phyloP scores from a whole-genome alignment of 257 asterid genomes.

The Nicotiana tomentosiformis region DNA sequence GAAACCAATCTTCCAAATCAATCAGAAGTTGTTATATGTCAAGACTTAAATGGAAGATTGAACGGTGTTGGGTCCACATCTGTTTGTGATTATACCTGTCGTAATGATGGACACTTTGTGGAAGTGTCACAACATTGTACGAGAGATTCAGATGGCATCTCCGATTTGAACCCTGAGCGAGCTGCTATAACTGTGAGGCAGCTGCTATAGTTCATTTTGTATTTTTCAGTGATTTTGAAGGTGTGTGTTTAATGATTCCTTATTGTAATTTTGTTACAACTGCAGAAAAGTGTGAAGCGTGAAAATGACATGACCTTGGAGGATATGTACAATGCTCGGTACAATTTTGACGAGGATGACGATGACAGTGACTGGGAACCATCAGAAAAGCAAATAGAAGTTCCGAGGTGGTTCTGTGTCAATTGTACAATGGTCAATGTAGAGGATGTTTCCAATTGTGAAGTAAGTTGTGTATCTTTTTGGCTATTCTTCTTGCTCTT shows the following conservation, averaged over 20 bases:
- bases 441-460: slow-evolving; percentile 48
- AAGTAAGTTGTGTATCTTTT: slow-evolving; percentile 34
- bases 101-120: slow-evolving; percentile 11
- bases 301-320: slow-evolving; percentile 56
- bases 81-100: slow-evolving; percentile 16
- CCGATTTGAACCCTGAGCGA: slow-evolving; percentile 4
- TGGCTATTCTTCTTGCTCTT: background rate
- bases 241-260: slow-evolving; percentile 7
- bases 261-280: slow-evolving; percentile 8
- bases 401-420: slow-evolving; percentile 81
- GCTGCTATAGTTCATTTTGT: background rate
- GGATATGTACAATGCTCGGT: slow-evolving; percentile 60
- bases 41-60: slow-evolving; percentile 11
- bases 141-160: slow-evolving; percentile 16
- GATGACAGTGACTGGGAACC: slow-evolving; percentile 72
- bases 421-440: slow-evolving; percentile 82
- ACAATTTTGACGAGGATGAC: slow-evolving; percentile 60
- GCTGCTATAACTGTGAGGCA: slow-evolving; percentile 19
- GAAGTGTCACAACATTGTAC: slow-evolving; percentile 10
- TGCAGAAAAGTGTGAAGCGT: slow-evolving; percentile 50
- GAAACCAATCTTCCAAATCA: slow-evolving; percentile 30
- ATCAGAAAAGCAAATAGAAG: slow-evolving; percentile 28
- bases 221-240: background rate
- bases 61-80: slow-evolving; percentile 22
- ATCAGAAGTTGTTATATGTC: slow-evolving; percentile 17